These are phyloP conservation scores for Leccinum imitatum DNA, from an alignment of 768 basidiomycete genomes.

Conservation along the genomic window DNA sequence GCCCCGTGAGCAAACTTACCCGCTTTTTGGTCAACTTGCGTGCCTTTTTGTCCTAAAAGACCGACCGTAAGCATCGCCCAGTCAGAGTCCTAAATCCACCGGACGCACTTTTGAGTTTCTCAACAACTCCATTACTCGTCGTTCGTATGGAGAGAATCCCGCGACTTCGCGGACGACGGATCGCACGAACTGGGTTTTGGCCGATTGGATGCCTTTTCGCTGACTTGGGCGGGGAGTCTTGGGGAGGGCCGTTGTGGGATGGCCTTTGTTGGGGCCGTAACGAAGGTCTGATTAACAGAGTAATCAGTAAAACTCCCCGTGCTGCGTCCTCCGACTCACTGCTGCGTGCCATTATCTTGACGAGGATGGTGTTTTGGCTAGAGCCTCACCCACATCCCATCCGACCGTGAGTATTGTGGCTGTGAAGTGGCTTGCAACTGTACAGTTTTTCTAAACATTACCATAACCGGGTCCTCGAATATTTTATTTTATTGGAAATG, in stretches of 20 bases:
- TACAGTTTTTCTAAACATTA: slow-evolving; percentile 45
- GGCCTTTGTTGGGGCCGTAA: slow-evolving; percentile 83
- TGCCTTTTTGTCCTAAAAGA: slow-evolving; percentile 91
- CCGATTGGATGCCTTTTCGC: slow-evolving; percentile 88
- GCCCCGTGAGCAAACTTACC: slow-evolving; percentile 51
- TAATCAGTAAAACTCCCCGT: slow-evolving; percentile 7
- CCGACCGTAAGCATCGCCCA: neutral
- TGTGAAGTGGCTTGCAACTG: slow-evolving; percentile 54
- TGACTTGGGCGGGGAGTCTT: slow-evolving; percentile 77
- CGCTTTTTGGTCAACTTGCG: slow-evolving; percentile 99
- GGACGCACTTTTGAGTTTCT: slow-evolving; percentile 89
- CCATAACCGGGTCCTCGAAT: slow-evolving; percentile 1
- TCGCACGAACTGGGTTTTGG: slow-evolving; percentile 92
- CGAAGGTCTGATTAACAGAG: slow-evolving; percentile 62
- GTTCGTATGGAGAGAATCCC: slow-evolving; percentile 97
- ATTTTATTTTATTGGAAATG: neutral
- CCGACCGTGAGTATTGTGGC: slow-evolving; percentile 39
- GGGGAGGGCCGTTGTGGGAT: slow-evolving; percentile 82
- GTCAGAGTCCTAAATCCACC: neutral
- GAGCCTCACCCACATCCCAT: slow-evolving; percentile 22
- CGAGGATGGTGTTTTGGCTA: slow-evolving; percentile 37
- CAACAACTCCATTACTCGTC: slow-evolving; percentile 96
- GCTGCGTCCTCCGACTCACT: slow-evolving; percentile 48
- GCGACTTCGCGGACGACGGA: slow-evolving; percentile 94
- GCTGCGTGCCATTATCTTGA: slow-evolving; percentile 70